A percentile compares a stretch with the other conserved stretches of the same genome.
Evolutionary conservation across 495 filamentous ascomycete species (phyloP).

Genomic region (Daldinia childiae): DNA sequence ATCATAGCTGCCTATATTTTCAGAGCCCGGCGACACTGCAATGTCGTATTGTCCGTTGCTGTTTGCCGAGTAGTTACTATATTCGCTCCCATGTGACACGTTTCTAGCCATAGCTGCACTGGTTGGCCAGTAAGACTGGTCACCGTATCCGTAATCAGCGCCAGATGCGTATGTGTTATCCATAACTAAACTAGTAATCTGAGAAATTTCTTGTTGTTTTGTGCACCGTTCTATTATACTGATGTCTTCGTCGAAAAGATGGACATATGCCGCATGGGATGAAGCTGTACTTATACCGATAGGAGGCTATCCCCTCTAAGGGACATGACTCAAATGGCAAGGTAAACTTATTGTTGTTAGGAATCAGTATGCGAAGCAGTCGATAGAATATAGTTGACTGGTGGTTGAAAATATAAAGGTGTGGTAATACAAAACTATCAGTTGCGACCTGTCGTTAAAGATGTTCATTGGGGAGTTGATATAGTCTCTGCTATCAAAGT

Average conservation of each 20-base stretch:
- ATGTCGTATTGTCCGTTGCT: constrained; percentile 33
- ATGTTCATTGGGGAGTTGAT: constrained; percentile 29
- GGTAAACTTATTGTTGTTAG: constrained; percentile 28
- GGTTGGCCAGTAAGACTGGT: constrained; percentile 27
- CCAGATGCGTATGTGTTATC: constrained; percentile 19
- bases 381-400: constrained; percentile 21
- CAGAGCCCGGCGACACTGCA: constrained; percentile 25
- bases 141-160: constrained; percentile 15
- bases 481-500: constrained; percentile 26
- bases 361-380: constrained; percentile 17
- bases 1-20: constrained; percentile 12
- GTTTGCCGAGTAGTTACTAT: constrained; percentile 32
- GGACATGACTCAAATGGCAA: constrained; percentile 1
- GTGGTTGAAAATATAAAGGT: constrained; percentile 23
- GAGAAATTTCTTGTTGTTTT: constrained; percentile 2
- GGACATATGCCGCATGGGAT: constrained; percentile 16
- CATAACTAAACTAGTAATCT: constrained; percentile 15
- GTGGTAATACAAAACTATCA: constrained; percentile 33
- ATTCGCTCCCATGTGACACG: constrained; percentile 21
- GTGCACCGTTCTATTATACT: constrained; percentile 26
- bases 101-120: constrained; percentile 32
- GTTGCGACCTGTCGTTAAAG: constrained; percentile 15
- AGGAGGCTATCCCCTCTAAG: constrained; percentile 10
- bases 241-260: constrained; percentile 12
- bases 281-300: constrained; percentile 32